Conservation (phyloP, 768 basidiomycete species). For the Hygrocybe punicea region DNA sequence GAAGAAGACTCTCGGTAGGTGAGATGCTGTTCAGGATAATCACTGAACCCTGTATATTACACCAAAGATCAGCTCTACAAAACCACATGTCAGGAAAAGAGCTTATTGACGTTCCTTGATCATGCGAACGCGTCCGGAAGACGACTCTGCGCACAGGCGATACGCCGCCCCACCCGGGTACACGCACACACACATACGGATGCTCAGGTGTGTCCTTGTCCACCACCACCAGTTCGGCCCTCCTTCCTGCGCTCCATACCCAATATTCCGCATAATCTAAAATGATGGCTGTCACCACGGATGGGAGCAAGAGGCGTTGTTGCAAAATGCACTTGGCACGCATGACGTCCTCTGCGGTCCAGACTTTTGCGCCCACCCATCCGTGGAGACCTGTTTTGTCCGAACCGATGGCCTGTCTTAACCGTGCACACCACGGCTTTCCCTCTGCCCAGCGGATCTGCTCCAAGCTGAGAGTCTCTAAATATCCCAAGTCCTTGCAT, state of each 20-base stretch:
- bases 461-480: neutral
- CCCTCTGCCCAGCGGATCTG: slow-evolving; percentile 1
- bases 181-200: neutral
- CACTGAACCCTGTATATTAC: neutral
- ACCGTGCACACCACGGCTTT: neutral
- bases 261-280: neutral
- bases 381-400: neutral
- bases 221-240: neutral
- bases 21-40: neutral
- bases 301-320: neutral
- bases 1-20: neutral
- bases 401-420: neutral
- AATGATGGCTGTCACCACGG: neutral
- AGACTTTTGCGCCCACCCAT: neutral
- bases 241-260: neutral
- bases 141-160: slow-evolving; percentile 1
- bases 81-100: neutral
- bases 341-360: neutral
- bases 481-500: neutral
- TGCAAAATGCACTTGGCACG: neutral
- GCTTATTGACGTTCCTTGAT: neutral
- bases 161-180: neutral
- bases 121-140: neutral
- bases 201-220: neutral
- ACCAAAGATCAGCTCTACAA: neutral